phyloP scores from a whole-genome alignment of 202 grass and related monocot species.

The Brachypodium distachyon region DNA sequence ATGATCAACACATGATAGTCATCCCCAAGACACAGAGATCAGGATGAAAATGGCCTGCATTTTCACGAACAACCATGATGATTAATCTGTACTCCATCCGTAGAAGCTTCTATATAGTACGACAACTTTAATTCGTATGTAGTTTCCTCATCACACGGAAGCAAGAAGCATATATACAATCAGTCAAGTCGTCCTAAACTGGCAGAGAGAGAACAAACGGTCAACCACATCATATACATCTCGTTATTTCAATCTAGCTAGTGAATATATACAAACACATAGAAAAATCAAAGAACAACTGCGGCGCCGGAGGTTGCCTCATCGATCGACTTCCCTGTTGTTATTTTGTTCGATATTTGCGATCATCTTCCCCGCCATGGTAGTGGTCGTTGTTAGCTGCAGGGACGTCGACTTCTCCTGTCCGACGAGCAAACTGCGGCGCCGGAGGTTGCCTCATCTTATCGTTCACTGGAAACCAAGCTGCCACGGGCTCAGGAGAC shows the following conservation, averaged over 20 bases:
- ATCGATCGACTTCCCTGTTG: background rate
- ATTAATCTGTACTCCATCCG: background rate
- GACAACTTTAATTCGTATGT: background rate
- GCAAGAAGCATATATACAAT: background rate
- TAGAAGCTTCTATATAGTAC: background rate
- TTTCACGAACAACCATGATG: too few species aligned
- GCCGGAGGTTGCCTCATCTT: background rate
- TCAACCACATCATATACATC: background rate
- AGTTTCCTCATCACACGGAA: background rate
- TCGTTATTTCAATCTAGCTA: background rate
- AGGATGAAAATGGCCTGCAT: too few species aligned
- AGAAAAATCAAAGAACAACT: background rate
- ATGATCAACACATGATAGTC: too few species aligned
- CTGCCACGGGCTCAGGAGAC: background rate
- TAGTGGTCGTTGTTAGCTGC: background rate
- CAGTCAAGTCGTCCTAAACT: background rate
- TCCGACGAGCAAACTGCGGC: background rate
- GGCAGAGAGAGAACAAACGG: too few species aligned
- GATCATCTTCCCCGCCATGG: background rate
- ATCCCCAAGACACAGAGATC: too few species aligned
- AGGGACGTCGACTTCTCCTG: background rate
- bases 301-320: background rate
- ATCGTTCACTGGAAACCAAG: background rate
- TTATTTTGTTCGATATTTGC: background rate
- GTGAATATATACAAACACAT: background rate